Evolutionary conservation across 192 early-diverging fungal species (phyloP), one percentile per base, ranked within the genome.

Genomic region (Entomortierella lignicola): DNA sequence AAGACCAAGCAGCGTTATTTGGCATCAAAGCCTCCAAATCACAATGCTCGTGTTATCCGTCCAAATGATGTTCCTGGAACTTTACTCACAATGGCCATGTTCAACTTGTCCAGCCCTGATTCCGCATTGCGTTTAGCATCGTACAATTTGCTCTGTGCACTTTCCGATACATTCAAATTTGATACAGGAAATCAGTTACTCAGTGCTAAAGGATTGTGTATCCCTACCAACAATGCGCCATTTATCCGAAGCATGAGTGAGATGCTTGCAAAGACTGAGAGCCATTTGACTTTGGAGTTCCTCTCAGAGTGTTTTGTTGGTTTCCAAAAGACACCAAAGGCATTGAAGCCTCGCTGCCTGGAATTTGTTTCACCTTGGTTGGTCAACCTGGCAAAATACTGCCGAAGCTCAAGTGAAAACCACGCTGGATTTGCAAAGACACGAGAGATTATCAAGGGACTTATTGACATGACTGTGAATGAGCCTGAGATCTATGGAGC

Each of bases 281-380:
- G 89, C 0, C 85, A 91, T 39, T 87, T 99, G 70, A 97, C 97
- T 0, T 74, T 96, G 8, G 96, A 96, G 80, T 93, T 99, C 83
- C 71, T 99, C 51, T 88, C 84, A 20, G 97, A 99, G 85, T 91
- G 89, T 58, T 88, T 93, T 83, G 84, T 91, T 66, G 93, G 94
- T 11, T 94, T 98, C 63, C 87, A 88, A 48, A 92, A 91, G 83
- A 89, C 90, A 4, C 86, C 83, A 42, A 86, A 86, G n/a, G 87
- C 88, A 20, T 82, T 94, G 30, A 93, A 94, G 67, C 90, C 93
- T 56, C 86, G 91, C 60, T 92, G 93, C 34, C 83, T 99, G 55
- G 92, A 96, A 70, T 98, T 96, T 80, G 89, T 98, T 79, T 88
- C 90, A 32, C 95, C 96, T 0, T 99, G 97, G 97, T 67, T 97